Base-by-base conservation (phyloP, 2,329 filamentous ascomycete genomes). In the Fusarium sterilihyphosum region DNA sequence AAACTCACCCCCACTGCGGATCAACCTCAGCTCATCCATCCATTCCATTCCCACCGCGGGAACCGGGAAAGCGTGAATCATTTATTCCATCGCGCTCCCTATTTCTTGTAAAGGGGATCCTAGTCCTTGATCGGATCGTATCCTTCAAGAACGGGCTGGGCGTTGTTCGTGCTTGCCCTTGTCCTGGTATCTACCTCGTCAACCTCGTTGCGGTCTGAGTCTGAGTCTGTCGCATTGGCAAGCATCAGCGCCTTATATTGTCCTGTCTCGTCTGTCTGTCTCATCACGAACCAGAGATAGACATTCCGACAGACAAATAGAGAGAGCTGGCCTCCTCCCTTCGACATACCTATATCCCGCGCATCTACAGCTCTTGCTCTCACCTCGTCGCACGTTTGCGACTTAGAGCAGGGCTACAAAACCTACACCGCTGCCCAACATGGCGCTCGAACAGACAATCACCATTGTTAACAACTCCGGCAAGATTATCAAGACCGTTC, bases 391-490 rank as follows among this genome's bases (percentile, higher is more conserved):
- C 33, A 56, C 31, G 44, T 66, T 31, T n/a, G 35, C 54, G 44
- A 67, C 61, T 58, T 40, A 57, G 65, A 75, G 63, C 37, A 50
- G 38, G 44, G 69, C 38, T 65, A 44, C 57, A 2, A 38, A 18
- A 63, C 40, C 67, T 69, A 73, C 53, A 72, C 58, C 54, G 65
- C 56, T 57, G 65, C 76, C 70, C 79, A 82, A 64, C 35, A 85
- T 87, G 84, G 80, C 84, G 52, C 82, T 87, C 71, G 83, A 86
- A 61, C 92, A 97, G 84, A 96, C 94, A 57, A 91, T 98, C 77
- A 95, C 94, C 75, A 93, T 97, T 79, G 92, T 97, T 84, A 96
- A 97, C 86, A 95, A 88, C 79, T 96, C 94, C 66, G 94, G 94
- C 79, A 97, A 97, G 85, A 92, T 97, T 58, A 94, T 98, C 78